Percentiles rank a stretch among this genome's conserved stretches.
phyloP scores from a whole-genome alignment of 257 asterid genomes.

The Jaltomata sinuosa region DNA sequence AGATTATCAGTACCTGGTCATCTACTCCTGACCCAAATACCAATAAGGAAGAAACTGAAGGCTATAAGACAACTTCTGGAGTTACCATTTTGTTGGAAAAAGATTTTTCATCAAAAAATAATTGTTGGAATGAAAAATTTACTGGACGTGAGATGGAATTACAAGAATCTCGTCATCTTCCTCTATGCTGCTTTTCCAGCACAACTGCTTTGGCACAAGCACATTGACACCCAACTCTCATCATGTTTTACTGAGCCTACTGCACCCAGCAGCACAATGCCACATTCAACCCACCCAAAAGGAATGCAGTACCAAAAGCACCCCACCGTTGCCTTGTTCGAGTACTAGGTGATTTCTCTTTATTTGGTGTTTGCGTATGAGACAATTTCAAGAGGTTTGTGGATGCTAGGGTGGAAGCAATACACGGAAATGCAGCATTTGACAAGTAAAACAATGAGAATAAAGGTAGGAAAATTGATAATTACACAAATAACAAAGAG shows the following conservation, averaged over 20 bases:
- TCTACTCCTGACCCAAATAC: not conserved
- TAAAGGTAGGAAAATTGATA: not conserved
- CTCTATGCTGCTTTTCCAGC: not conserved
- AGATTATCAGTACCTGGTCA: not conserved
- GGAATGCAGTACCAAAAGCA: not conserved
- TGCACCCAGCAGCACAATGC: not conserved
- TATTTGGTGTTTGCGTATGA: not conserved
- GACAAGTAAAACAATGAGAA: not conserved
- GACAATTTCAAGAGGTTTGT: not conserved
- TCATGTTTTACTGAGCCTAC: not conserved
- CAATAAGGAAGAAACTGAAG: not conserved
- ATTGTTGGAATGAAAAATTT: not conserved
- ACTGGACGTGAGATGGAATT: not conserved
- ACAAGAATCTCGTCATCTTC: not conserved
- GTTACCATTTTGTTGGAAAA: not conserved
- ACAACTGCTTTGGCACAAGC: not conserved
- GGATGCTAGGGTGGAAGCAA: not conserved
- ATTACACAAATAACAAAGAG: not conserved
- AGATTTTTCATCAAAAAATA: not conserved
- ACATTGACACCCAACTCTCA: not conserved
- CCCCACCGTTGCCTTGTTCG: not conserved
- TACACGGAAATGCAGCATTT: not conserved
- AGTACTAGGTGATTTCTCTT: not conserved
- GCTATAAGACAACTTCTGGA: not conserved
- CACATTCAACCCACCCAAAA: not conserved